Evolutionary conservation across 768 basidiomycete genomes (phyloP).

Genomic region (Suillus spraguei): DNA sequence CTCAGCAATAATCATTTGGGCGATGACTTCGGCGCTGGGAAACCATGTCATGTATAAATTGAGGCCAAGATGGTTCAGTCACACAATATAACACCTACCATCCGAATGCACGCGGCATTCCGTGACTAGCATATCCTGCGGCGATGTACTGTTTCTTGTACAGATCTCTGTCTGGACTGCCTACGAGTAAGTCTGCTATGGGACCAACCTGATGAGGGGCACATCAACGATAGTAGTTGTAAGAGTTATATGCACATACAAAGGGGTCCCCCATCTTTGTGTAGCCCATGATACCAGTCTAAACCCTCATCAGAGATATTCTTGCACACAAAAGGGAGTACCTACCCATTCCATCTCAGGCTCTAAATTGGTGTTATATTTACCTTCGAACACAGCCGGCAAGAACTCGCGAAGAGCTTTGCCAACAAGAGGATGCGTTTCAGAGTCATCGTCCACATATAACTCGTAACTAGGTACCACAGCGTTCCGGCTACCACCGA

Average conservation of each 20-base stretch:
- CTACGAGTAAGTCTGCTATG: neutral
- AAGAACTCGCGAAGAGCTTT: constrained; percentile 58
- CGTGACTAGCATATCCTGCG: constrained; percentile 73
- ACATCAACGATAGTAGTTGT: neutral
- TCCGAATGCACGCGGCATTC: constrained; percentile 71
- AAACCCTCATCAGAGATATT: neutral
- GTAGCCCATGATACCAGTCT: constrained; percentile 87
- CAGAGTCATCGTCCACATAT: constrained; percentile 60
- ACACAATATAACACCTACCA: constrained; percentile 38
- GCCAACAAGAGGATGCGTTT: constrained; percentile 49
- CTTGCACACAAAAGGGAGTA: constrained; percentile 5
- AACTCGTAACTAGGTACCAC: constrained; percentile 46
- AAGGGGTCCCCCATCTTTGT: constrained; percentile 66
- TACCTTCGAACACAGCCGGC: constrained; percentile 55
- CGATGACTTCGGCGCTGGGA: constrained; percentile 63
- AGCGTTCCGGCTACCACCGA: constrained; percentile 68
- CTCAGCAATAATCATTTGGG: constrained; percentile 57
- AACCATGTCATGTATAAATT: neutral
- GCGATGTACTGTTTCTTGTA: constrained; percentile 64
- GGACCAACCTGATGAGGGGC: constrained; percentile 9
- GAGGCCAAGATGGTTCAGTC: neutral
- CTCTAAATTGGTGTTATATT: constrained; percentile 39
- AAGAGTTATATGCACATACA: constrained; percentile 42
- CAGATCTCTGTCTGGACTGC: neutral
- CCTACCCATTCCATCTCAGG: constrained; percentile 85